Percentiles rank a stretch among this genome's conserved stretches.
Evolutionary conservation across 1,284 basidiomycete species (phyloP).

Genomic region (Ustilago loliicola): DNA sequence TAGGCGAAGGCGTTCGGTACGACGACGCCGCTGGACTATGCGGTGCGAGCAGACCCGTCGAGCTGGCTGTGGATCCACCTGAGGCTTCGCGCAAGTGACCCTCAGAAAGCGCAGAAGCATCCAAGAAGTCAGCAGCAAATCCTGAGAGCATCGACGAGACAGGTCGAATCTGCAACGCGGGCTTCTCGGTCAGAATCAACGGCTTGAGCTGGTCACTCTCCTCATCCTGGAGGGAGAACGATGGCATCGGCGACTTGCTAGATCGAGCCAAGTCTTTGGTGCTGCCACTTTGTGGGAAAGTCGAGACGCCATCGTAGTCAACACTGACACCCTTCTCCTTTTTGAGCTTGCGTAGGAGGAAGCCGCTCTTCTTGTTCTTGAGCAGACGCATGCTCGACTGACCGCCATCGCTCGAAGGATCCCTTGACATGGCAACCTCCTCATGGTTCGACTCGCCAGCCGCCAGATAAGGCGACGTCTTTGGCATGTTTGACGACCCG

Average conservation of each 20-base stretch:
- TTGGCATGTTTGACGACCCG: not conserved
- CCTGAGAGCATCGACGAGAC: constrained; percentile 61
- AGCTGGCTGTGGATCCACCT: constrained; percentile 26
- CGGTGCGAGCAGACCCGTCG: constrained; percentile 41
- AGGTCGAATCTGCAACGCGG: constrained; percentile 56
- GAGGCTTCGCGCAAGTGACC: constrained; percentile 30
- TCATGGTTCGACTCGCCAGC: constrained; percentile 25
- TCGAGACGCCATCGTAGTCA: constrained; percentile 44
- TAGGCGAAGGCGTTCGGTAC: constrained; percentile 34
- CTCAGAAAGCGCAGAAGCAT: constrained; percentile 43
- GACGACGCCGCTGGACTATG: constrained; percentile 32
- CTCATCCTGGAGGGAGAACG: constrained; percentile 41
- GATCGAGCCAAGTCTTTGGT: constrained; percentile 23
- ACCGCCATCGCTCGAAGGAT: constrained; percentile 26
- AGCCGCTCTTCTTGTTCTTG: constrained; percentile 65
- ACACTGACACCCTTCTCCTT: constrained; percentile 56
- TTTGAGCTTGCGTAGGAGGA: constrained; percentile 58
- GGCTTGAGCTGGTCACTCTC: constrained; percentile 33
- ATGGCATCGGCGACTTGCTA: constrained; percentile 47
- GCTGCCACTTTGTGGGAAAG: constrained; percentile 37
- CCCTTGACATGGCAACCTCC: constrained; percentile 33
- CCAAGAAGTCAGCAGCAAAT: constrained; percentile 55
- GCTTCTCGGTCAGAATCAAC: constrained; percentile 25
- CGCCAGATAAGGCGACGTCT: constrained; percentile 20
- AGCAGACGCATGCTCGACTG: constrained; percentile 39